Percentiles rank a stretch among this genome's conserved stretches.
phyloP scores from a whole-genome alignment of 768 basidiomycete genomes.

The Phaeotremella fagi region DNA sequence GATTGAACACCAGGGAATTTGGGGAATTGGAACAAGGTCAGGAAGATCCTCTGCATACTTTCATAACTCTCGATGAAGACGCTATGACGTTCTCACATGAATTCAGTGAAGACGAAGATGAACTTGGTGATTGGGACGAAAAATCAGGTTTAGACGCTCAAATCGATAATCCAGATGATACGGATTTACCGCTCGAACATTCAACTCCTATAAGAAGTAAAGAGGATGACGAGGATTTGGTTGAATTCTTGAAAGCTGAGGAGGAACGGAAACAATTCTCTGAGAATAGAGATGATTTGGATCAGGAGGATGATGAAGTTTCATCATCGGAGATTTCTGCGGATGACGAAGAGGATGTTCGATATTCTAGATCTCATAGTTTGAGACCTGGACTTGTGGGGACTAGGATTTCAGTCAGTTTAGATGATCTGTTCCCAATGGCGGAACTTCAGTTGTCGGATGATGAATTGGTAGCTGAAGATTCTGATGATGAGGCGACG shows the following conservation, averaged over 20 bases:
- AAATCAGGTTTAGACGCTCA: conserved; percentile 20
- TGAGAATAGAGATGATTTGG: not conserved
- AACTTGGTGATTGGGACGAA: conserved; percentile 29
- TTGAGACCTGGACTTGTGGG: not conserved
- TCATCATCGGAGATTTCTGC: not conserved
- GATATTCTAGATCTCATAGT: not conserved
- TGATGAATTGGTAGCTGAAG: not conserved
- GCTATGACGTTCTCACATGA: not conserved
- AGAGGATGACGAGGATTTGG: conserved; percentile 31
- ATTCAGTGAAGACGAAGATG: conserved; percentile 30
- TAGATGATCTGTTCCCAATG: not conserved
- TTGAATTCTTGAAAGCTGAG: conserved; percentile 26
- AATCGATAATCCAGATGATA: conserved; percentile 1
- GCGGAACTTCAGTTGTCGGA: not conserved
- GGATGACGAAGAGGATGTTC: not conserved
- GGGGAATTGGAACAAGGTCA: conserved; percentile 20
- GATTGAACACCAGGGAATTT: conserved; percentile 18
- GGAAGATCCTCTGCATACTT: conserved; percentile 7
- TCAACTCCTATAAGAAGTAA: conserved; percentile 9
- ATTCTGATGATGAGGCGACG: not conserved
- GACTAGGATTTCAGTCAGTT: not conserved
- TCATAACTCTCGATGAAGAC: not conserved
- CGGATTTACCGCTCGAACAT: not conserved
- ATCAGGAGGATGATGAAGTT: not conserved
- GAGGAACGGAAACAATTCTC: not conserved